A percentile compares a stretch with the other conserved stretches of the same genome.
Evolutionary conservation across 148 eudicot genomes (phyloP).

Genomic region (Dysphania ambrosioides): DNA sequence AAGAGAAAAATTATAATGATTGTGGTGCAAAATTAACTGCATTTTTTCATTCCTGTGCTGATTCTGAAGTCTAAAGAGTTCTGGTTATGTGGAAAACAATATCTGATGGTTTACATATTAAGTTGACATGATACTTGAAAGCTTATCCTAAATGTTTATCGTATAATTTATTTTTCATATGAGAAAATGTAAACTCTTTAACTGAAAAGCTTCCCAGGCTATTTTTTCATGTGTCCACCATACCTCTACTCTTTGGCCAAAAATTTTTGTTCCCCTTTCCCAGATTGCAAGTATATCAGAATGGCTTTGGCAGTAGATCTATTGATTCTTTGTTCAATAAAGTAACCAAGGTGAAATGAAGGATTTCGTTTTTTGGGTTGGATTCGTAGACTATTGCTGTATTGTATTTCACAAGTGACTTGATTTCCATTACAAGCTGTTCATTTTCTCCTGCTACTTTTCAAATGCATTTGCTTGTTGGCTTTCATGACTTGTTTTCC

Average conservation of each 20-base stretch:
- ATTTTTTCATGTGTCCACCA: background rate
- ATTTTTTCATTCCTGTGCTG: background rate
- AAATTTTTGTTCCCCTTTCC: background rate
- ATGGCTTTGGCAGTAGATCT: background rate
- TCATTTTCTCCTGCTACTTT: background rate
- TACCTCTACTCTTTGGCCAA: background rate
- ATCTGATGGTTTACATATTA: background rate
- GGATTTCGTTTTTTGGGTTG: background rate
- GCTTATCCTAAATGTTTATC: background rate
- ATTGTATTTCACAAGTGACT: background rate
- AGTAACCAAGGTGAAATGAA: background rate
- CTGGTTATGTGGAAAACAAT: no score
- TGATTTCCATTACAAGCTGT: slow-evolving; percentile 3
- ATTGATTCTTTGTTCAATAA: background rate
- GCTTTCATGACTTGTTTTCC: background rate
- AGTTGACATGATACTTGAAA: background rate
- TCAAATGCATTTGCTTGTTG: background rate
- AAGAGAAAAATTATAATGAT: background rate
- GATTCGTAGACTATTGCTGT: background rate
- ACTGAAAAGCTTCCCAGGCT: background rate
- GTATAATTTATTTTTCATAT: background rate
- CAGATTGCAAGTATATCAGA: background rate
- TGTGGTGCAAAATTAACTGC: background rate
- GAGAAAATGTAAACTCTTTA: background rate
- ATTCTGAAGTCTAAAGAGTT: no score